These are phyloP conservation scores for Alternaria infectoria DNA, from an alignment of 2,329 filamentous ascomycete genomes.

Conservation along the genomic window DNA sequence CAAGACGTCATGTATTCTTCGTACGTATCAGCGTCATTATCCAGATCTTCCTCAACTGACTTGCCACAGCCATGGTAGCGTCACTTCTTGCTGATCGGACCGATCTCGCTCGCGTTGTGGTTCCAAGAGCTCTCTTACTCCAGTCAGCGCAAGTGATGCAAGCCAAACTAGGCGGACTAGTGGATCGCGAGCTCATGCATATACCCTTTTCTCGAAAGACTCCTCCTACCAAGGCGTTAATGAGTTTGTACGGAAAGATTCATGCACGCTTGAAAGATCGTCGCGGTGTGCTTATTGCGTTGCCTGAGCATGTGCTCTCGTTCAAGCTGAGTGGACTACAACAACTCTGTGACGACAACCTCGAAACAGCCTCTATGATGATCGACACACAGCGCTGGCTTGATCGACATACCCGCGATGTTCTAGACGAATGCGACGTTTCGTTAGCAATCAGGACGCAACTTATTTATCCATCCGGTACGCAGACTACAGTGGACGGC, in stretches of 20 bases:
- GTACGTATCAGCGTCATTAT: constrained; percentile 14
- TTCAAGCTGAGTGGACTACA: constrained; percentile 69
- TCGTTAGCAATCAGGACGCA: constrained; percentile 52
- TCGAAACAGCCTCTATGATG: constrained; percentile 55
- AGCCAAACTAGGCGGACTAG: constrained; percentile 60
- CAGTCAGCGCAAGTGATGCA: constrained; percentile 66
- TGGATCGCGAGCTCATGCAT: constrained; percentile 61
- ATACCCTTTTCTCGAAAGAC: constrained; percentile 65
- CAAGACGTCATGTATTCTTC: constrained; percentile 68
- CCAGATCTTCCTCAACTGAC: constrained; percentile 7
- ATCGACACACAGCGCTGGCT: constrained; percentile 60
- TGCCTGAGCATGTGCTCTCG: constrained; percentile 70
- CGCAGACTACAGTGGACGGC: constrained; percentile 49
- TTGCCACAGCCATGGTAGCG: constrained; percentile 60
- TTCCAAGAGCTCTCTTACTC: constrained; percentile 62
- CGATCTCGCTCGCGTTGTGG: constrained; percentile 60
- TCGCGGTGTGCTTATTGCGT: constrained; percentile 63
- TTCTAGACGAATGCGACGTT: constrained; percentile 67
- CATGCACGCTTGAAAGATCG: constrained; percentile 51
- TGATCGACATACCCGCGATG: constrained; percentile 59
- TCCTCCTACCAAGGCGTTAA: constrained; percentile 36
- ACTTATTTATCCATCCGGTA: constrained; percentile 54
- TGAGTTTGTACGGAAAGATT: constrained; percentile 45
- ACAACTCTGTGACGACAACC: constrained; percentile 57
- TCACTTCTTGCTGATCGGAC: constrained; percentile 48